Base-by-base conservation (phyloP, 768 basidiomycete species). In the Tubosaeta sp. region DNA sequence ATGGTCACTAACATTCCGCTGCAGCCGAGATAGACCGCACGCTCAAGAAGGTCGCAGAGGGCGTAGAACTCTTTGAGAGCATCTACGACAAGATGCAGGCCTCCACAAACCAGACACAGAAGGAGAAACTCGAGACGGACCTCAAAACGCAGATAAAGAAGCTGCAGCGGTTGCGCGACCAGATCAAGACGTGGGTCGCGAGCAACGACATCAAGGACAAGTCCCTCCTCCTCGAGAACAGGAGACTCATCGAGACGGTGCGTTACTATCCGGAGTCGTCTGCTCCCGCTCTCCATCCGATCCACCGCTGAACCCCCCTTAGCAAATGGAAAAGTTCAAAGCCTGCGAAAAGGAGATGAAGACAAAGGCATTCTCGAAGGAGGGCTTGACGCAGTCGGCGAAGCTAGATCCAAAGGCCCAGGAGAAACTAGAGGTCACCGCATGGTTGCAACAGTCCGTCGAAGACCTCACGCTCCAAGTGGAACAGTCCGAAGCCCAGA, bases 251-350 rank as follows among this genome's bases (percentile, higher is more conserved):
- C 67, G 97, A 99, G 75, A 95, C 92, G 65, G 97, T 98, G 69
- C 73, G 88, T 74, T 31, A 42, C 25, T 22, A 42, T 42, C 22
- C 22, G 12, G 41, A 42, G 41, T n/a, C 19, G 38, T 22, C 48
- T 64, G 53, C 45, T 50, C 48, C 59, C 16, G 39, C 53, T 55
- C 26, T 52, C 46, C n/a, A 33, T 41, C 46, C 19, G 17, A 52
- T 37, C 7, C 32, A 9, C 26, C 9, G 35, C 54, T 53, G 44
- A 55, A 60, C 35, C 17, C 14, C 42, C 53, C 55, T 51, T 71
- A 98, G 97, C 97, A 98, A 98, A 99, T 99, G 97, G 97, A 99
- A 76, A 95, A 93, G 68, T 99, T 99, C 83, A 99, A 99, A 65
- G 95, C 95, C 22, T 94, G 95, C 74, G 97, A 99, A 76, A 99